Evolutionary conservation across 1,139 yeast species (phyloP).

Genomic region (Diutina sp.): DNA sequence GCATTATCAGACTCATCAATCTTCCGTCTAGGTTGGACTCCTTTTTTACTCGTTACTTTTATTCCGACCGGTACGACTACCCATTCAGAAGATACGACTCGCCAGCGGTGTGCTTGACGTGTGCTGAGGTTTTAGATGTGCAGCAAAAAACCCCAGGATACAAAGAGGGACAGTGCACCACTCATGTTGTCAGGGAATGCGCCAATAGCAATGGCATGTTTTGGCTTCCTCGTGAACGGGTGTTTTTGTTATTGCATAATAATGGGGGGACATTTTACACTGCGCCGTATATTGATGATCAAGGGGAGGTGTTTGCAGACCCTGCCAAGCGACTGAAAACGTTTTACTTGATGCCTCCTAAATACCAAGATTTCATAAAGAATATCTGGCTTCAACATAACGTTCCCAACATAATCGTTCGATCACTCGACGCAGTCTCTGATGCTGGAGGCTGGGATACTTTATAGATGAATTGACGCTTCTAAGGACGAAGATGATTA

Average conservation of each 20-base stretch:
- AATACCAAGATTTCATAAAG: slow-evolving; percentile 58
- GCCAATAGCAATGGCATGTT: slow-evolving; percentile 65
- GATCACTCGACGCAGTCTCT: slow-evolving; percentile 63
- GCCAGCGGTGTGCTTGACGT: slow-evolving; percentile 80
- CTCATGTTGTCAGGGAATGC: slow-evolving; percentile 54
- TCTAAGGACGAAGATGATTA: no score
- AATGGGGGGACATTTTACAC: slow-evolving; percentile 73
- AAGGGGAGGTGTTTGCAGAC: slow-evolving; percentile 48
- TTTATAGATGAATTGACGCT: slow-evolving; percentile 21
- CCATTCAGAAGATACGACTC: slow-evolving; percentile 41
- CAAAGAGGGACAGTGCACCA: slow-evolving; percentile 53
- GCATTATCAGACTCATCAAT: slow-evolving; percentile 42
- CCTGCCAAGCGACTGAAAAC: slow-evolving; percentile 67
- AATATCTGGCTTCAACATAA: slow-evolving; percentile 73
- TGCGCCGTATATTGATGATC: slow-evolving; percentile 77
- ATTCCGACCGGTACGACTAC: slow-evolving; percentile 28
- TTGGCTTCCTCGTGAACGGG: slow-evolving; percentile 62
- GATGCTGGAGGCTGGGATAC: slow-evolving; percentile 98
- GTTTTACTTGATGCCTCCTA: slow-evolving; percentile 45
- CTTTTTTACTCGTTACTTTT: slow-evolving; percentile 49
- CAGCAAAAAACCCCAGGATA: slow-evolving; percentile 47
- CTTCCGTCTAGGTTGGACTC: slow-evolving; percentile 60
- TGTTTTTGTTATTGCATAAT: slow-evolving; percentile 52
- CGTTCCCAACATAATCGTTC: slow-evolving; percentile 61
- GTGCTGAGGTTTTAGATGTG: slow-evolving; percentile 58